Evolutionary conservation across 2,329 filamentous ascomycete species (phyloP), one percentile per base, ranked within the genome.

Genomic region (Falciphora oryzae): DNA sequence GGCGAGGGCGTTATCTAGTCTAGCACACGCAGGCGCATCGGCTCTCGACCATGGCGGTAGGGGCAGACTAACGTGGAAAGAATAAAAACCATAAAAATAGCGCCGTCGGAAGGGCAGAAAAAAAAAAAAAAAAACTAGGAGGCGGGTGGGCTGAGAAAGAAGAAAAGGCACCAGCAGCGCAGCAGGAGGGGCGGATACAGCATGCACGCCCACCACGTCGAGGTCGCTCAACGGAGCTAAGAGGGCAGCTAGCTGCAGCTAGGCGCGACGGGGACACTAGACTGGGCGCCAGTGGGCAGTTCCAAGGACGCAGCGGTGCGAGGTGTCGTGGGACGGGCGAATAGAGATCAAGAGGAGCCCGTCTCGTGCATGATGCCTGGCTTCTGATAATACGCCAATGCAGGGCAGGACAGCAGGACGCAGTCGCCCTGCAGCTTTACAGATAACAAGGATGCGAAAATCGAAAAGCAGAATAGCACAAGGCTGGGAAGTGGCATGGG

Each of bases 91-190:
- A 53, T 22, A n/a, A 53, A 53, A 25, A 53, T 53, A 22, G 44
- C 44, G 44, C 44, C 44, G 44, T n/a, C 38, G 22, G 57, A 38
- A 50, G 63, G 44, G 53, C 64, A 58, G 44, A n/a, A 35, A 11
- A 35, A 35, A 35, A n/a, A 50, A 29, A 22, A 65, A 50, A 65
- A 60, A 60, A 64, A 60, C n/a, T 61, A 57, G 61, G 57, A 57
- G 61, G 61, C 61, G 61, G 61, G 61, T 56, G 61, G 61, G 50
- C 50, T 32, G 61, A 44, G 22, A 25, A 29, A 50, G 29, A 7
- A 62, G 60, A n/a, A 25, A 53, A 25, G 22, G 44, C 44, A 53
- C 16, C 44, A 53, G 44, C 22, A 50, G 44, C 18, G 22, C 44
- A 50, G 18, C 13, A 50, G 44, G 44, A 53, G 44, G 44, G 44